Evolutionary conservation across 306 rosid genomes (phyloP), one percentile per base, ranked within the genome.

Genomic region (Dalbergia cochinchinensis): DNA sequence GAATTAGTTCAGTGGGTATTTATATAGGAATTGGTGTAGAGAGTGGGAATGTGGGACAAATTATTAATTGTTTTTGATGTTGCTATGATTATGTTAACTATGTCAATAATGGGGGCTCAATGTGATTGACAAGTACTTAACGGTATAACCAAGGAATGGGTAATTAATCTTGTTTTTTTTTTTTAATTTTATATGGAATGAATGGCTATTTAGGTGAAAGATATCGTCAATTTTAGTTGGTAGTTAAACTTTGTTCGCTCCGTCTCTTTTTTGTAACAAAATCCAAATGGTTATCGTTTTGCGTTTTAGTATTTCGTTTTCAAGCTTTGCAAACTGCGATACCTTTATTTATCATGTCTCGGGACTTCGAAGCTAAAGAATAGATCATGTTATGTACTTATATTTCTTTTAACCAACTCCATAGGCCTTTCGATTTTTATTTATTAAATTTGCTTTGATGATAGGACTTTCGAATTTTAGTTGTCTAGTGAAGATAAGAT

Each of bases 61-160:
- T 61, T n/a, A 54, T 51, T 26, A 26, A 47, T 47, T 26, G 66
- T 41, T 61, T 61, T 61, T 61, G 66, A 26, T 61, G 66, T 61
- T 26, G 6, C 1, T 26, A 59, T 59, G 65, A 11, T 61, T 61
- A 61, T 61, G 66, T 61, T 3, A 61, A 61, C 66, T 11, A 61
- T 61, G 66, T 19, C 15, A 20, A 20, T 9, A 6, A 60, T 26
- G 14, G 39, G 11, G 65, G 39, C 65, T 4, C 41, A 31, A 61
- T 18, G 66, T 60, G 37, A 31, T 61, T 61, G 66, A 59, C 37
- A 59, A 11, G 8, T 59, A 8, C 35, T 59, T 59, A 61, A 61
- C 66, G 66, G 66, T 61, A 61, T 26, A 61, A 61, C 41, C 66
- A 61, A 61, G 66, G 66, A 61, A 12, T 26, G 66, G 15, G 0